Conservation (phyloP, 2,329 filamentous ascomycete species). For the Pseudogymnoascus sp. region DNA sequence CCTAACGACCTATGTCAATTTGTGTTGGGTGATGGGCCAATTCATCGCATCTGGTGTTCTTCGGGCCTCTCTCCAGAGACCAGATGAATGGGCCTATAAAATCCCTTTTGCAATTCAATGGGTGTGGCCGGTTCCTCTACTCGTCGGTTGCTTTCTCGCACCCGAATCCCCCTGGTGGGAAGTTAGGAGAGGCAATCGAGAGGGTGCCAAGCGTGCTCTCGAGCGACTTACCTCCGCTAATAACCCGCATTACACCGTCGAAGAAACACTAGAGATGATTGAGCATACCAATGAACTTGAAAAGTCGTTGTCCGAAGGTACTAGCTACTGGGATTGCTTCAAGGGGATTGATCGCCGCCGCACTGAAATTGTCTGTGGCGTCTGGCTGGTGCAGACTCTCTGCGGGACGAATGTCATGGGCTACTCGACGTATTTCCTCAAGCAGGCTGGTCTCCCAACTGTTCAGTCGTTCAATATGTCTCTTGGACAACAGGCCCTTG, state of each 20-base stretch:
- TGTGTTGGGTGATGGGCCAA: slow-evolving; percentile 42
- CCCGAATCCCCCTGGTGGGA: slow-evolving; percentile 29
- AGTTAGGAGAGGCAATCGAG: slow-evolving; percentile 33
- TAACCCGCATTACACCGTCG: slow-evolving; percentile 19
- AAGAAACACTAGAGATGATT: slow-evolving; percentile 39
- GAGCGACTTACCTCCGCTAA: slow-evolving; percentile 31
- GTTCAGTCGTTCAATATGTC: slow-evolving; percentile 43
- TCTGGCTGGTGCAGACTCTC: slow-evolving; percentile 54
- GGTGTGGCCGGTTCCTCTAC: slow-evolving; percentile 37
- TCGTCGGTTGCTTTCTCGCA: not conserved
- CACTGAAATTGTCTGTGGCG: slow-evolving; percentile 46
- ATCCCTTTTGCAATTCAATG: slow-evolving; percentile 39
- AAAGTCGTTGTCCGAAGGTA: slow-evolving; percentile 34
- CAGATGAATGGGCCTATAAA: slow-evolving; percentile 38
- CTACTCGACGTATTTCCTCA: slow-evolving; percentile 53
- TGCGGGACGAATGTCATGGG: slow-evolving; percentile 55
- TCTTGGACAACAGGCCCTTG: slow-evolving; percentile 38
- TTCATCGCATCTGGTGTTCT: slow-evolving; percentile 39
- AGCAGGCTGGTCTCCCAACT: slow-evolving; percentile 42
- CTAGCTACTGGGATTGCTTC: slow-evolving; percentile 42
- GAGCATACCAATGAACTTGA: slow-evolving; percentile 48
- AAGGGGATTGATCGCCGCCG: slow-evolving; percentile 40
- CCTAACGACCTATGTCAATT: slow-evolving; percentile 42
- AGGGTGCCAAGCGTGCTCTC: slow-evolving; percentile 38
- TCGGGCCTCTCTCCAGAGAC: slow-evolving; percentile 32